Percentiles rank a stretch among this genome's conserved stretches.
phyloP scores from a whole-genome alignment of 768 basidiomycete species.

The Cytidiella melzeri region DNA sequence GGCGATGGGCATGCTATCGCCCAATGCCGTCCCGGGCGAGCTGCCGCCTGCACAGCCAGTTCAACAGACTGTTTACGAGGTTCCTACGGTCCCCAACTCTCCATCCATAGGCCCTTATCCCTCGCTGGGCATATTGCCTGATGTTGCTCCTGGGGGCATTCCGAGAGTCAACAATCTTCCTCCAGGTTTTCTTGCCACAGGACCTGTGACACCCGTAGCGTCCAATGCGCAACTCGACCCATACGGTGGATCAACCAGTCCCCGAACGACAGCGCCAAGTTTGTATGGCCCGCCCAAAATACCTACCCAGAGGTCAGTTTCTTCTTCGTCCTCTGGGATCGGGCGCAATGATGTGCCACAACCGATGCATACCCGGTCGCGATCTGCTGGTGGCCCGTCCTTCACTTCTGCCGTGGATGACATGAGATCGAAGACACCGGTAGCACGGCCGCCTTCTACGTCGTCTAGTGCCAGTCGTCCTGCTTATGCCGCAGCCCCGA shows the following conservation, averaged over 20 bases:
- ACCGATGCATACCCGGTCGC: slow-evolving; percentile 7
- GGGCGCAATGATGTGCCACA: neutral
- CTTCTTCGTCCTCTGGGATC: slow-evolving; percentile 1
- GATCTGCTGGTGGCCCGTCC: slow-evolving; percentile 3
- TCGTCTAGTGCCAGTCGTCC: neutral
- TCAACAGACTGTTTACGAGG: neutral
- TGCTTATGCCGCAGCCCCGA: slow-evolving; percentile 9
- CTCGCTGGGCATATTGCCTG: slow-evolving; percentile 2
- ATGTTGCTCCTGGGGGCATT: slow-evolving; percentile 7
- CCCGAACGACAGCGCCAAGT: neutral
- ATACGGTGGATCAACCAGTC: neutral
- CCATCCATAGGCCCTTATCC: slow-evolving; percentile 9
- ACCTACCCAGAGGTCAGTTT: slow-evolving; percentile 2
- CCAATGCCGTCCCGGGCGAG: slow-evolving; percentile 5
- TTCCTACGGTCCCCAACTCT: slow-evolving; percentile 12
- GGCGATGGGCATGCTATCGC: slow-evolving; percentile 17
- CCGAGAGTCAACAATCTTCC: slow-evolving; percentile 3
- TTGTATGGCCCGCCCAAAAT: slow-evolving; percentile 1
- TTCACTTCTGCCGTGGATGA: neutral
- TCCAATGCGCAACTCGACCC: neutral
- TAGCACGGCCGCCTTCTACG: slow-evolving; percentile 3
- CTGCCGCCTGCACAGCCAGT: slow-evolving; percentile 7
- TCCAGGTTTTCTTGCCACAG: slow-evolving; percentile 8
- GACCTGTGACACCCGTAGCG: neutral
- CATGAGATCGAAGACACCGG: slow-evolving; percentile 6